A percentile compares a stretch with the other conserved stretches of the same genome.
phyloP scores from a whole-genome alignment of 306 rosid species.

The Canavalia gladiata region DNA sequence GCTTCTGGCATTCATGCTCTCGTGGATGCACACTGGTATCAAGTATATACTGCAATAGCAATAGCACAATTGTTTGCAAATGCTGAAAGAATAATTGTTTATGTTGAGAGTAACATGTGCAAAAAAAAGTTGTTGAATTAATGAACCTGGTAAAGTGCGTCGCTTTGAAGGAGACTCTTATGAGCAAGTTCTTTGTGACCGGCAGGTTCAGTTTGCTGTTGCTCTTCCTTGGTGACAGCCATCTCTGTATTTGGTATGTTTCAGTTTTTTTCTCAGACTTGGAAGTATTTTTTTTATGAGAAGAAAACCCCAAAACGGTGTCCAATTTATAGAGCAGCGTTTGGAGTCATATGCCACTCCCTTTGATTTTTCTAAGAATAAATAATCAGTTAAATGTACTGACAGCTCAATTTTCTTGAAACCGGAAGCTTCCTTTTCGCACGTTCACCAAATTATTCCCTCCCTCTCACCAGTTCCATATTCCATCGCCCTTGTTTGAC shows the following conservation, averaged over 20 bases:
- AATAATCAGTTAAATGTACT: not conserved
- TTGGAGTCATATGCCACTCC: not conserved
- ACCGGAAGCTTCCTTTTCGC: not conserved
- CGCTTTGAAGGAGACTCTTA: constrained; percentile 89
- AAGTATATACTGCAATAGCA: constrained; percentile 70
- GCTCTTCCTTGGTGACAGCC: not conserved
- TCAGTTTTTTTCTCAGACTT: not conserved
- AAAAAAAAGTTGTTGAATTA: not conserved
- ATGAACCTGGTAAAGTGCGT: constrained; percentile 84
- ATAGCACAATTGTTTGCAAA: not conserved
- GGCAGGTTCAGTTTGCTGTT: not conserved
- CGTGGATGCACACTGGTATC: constrained; percentile 92
- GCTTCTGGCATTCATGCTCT: constrained; percentile 86
- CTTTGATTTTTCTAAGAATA: not conserved
- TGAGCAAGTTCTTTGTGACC: constrained; percentile 83
- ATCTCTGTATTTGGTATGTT: not conserved
- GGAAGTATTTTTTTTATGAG: not conserved
- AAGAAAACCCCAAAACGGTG: not conserved
- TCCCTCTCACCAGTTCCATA: not conserved
- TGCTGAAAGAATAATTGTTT: not conserved
- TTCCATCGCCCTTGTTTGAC: not conserved
- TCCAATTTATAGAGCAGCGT: constrained; percentile 9
- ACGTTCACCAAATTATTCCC: not conserved
- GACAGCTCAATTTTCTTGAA: not conserved
- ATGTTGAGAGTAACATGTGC: not conserved